Conservation (phyloP, 2,329 filamentous ascomycete species). For the Fusarium falciforme region DNA sequence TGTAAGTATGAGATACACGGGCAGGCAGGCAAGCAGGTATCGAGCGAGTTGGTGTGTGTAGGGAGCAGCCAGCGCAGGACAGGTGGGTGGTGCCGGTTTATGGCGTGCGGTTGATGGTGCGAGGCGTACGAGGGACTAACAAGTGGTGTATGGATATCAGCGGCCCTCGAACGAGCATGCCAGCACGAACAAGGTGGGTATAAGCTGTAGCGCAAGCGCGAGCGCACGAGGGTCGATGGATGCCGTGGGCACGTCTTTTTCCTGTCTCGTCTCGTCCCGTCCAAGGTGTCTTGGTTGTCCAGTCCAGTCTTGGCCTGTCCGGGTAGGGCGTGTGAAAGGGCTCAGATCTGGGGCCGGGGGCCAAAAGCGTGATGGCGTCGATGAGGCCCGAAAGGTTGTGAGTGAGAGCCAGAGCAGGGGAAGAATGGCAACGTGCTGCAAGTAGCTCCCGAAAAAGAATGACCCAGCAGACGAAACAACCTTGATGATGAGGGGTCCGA, state of each 20-base stretch:
- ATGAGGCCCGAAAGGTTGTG: conserved; percentile 36
- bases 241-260: conserved; percentile 20
- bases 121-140: conserved; percentile 21
- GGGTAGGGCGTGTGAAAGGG: conserved; percentile 23
- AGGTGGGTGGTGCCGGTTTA: conserved; percentile 40
- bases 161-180: conserved; percentile 21
- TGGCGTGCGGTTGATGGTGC: conserved; percentile 38
- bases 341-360: conserved; percentile 37
- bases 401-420: conserved; percentile 19
- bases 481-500: conserved; percentile 31
- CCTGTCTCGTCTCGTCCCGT: not conserved
- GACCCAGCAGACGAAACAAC: conserved; percentile 21
- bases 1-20: conserved; percentile 27
- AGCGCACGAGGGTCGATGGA: conserved; percentile 12
- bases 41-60: conserved; percentile 39
- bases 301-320: conserved; percentile 1
- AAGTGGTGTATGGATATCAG: conserved; percentile 37
- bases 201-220: conserved; percentile 12
- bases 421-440: conserved; percentile 33
- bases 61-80: not conserved
- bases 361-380: conserved; percentile 32
- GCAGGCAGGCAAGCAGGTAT: conserved; percentile 20
- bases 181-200: conserved; percentile 26
- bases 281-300: not conserved
- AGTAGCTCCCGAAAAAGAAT: conserved; percentile 24